Percentiles rank a stretch among this genome's conserved stretches.
phyloP scores from a whole-genome alignment of 2,329 filamentous ascomycete species.

The Beauveria medogensis region DNA sequence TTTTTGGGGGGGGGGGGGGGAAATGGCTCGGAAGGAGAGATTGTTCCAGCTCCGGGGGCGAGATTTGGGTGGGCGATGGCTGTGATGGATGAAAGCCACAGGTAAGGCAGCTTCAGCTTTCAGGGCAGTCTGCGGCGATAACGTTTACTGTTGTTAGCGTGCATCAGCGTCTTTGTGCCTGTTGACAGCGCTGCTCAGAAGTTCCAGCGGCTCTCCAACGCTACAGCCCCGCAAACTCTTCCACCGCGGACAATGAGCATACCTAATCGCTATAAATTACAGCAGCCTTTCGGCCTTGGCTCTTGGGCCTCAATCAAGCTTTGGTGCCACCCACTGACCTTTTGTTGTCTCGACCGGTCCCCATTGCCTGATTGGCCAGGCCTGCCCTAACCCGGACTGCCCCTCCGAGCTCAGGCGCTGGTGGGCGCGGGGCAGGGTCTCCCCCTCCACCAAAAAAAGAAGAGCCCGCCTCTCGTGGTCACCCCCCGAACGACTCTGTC shows the following conservation, averaged over 20 bases:
- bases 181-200: neutral
- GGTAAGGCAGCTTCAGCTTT: too few relatives aligned
- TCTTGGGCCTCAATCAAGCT: neutral
- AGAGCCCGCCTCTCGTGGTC: conserved; percentile 5
- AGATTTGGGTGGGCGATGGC: neutral
- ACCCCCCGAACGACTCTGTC: conserved; percentile 1
- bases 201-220: neutral
- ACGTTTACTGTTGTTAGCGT: neutral
- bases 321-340: neutral
- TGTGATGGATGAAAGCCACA: too few relatives aligned
- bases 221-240: too few relatives aligned
- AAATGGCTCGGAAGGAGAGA: conserved; percentile 1
- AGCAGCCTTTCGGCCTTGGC: neutral
- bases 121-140: neutral
- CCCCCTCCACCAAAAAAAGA: conserved; percentile 10
- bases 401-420: conserved; percentile 6
- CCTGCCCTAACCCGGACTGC: conserved; percentile 1
- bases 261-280: too few relatives aligned
- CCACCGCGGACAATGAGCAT: too few relatives aligned
- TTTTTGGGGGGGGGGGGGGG: neutral
- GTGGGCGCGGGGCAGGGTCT: conserved; percentile 10
- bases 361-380: conserved; percentile 6
- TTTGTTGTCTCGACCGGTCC: neutral
- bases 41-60: conserved; percentile 10
- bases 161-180: neutral